Evolutionary conservation across 2,329 filamentous ascomycete species (phyloP).

Genomic region (Ceratocystis smalleyi): DNA sequence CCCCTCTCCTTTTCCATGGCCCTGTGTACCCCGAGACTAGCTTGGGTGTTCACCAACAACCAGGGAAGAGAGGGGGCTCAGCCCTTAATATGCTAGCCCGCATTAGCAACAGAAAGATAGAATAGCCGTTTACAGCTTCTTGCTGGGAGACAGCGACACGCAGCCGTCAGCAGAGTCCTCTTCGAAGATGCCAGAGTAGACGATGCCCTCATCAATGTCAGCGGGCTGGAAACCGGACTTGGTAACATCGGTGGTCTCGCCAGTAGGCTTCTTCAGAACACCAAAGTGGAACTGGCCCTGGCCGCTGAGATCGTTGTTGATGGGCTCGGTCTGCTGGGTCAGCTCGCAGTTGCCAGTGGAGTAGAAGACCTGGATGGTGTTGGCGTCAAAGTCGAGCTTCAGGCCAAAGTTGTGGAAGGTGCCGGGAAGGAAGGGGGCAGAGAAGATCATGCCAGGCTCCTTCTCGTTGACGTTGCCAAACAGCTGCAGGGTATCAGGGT

Average conservation of each 20-base stretch:
- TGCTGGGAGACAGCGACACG: conserved; percentile 23
- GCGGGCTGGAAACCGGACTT: conserved; percentile 33
- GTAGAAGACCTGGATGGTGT: conserved; percentile 42
- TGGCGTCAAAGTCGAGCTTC: conserved; percentile 39
- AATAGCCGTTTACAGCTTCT: conserved; percentile 11
- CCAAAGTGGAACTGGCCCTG: conserved; percentile 39
- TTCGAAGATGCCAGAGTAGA: conserved; percentile 38
- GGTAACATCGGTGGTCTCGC: conserved; percentile 30
- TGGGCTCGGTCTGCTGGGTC: conserved; percentile 30
- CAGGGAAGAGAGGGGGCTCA: neutral
- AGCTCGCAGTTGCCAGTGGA: conserved; percentile 34
- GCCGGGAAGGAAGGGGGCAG: conserved; percentile 32
- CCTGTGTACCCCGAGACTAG: neutral
- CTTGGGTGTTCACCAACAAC: neutral
- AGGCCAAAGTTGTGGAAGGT: conserved; percentile 48
- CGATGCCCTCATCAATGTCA: conserved; percentile 36
- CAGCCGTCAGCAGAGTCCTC: conserved; percentile 33
- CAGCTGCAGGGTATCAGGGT: conserved; percentile 31
- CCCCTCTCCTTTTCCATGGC: neutral
- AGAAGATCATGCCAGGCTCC: conserved; percentile 35
- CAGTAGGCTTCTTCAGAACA: conserved; percentile 44
- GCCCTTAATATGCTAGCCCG: neutral
- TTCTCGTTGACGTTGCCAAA: conserved; percentile 33
- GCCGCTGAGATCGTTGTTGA: conserved; percentile 26
- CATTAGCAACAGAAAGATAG: neutral